Conservation (phyloP, 768 basidiomycete genomes). For the Naganishia onofrii region DNA sequence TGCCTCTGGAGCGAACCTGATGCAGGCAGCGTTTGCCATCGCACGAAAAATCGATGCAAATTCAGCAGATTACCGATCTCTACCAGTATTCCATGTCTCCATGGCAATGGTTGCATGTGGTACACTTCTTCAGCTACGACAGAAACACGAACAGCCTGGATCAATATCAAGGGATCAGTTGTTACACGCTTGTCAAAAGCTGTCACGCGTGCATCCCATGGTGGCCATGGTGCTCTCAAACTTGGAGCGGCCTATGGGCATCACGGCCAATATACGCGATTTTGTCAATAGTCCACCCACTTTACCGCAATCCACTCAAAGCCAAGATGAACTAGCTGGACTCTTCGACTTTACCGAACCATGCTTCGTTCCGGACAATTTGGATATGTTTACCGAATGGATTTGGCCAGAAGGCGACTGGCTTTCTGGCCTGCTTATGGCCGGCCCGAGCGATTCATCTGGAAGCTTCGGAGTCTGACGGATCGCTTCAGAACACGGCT, state of each 20-base stretch:
- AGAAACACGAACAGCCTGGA: not conserved
- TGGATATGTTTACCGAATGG: slow-evolving; percentile 10
- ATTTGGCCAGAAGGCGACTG: slow-evolving; percentile 19
- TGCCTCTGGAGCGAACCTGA: not conserved
- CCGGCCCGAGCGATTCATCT: not conserved
- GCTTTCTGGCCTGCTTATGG: slow-evolving; percentile 7
- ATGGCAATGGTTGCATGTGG: slow-evolving; percentile 8
- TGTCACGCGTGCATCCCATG: slow-evolving; percentile 16
- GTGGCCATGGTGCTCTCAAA: not conserved
- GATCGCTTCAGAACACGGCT: too few relatives aligned
- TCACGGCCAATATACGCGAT: slow-evolving; percentile 3
- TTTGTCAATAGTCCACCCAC: not conserved
- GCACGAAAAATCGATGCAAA: not conserved
- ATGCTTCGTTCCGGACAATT: not conserved
- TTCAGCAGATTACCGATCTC: not conserved
- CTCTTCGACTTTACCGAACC: not conserved
- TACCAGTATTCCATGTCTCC: slow-evolving; percentile 7
- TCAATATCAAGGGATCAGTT: not conserved
- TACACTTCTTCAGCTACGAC: slow-evolving; percentile 1
- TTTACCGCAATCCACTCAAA: too few relatives aligned
- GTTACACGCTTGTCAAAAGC: not conserved
- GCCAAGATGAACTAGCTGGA: not conserved
- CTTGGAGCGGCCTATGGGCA: not conserved
- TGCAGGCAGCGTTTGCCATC: not conserved
- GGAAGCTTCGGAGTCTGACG: not conserved